A percentile compares a stretch with the other conserved stretches of the same genome.
phyloP scores from a whole-genome alignment of 2,329 filamentous ascomycete genomes.

The Trichophyton verrucosum region DNA sequence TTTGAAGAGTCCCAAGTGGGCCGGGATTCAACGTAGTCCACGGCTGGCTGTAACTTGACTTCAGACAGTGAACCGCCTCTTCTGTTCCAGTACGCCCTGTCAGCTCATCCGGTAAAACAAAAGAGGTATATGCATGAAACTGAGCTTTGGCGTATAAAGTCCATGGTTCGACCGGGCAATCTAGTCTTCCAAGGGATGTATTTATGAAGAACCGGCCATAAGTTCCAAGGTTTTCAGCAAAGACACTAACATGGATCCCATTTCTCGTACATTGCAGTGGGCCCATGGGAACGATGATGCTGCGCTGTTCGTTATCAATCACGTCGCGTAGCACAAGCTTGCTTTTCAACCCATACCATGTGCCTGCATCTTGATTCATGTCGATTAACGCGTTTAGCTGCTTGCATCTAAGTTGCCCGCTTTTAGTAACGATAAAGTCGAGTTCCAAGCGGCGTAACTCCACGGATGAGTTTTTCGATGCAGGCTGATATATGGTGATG shows the following conservation, averaged over 20 bases:
- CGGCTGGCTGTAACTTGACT: constrained; percentile 9
- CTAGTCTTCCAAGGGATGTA: constrained; percentile 36
- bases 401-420: constrained; percentile 31
- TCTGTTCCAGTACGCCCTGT: constrained; percentile 19
- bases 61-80: constrained; percentile 13
- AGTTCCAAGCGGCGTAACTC: constrained; percentile 39
- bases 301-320: constrained; percentile 16
- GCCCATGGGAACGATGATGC: constrained; percentile 32
- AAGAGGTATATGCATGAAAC: constrained; percentile 25
- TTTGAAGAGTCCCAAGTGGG: constrained; percentile 4
- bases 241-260: constrained; percentile 26
- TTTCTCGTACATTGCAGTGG: constrained; percentile 12
- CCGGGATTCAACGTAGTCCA: constrained; percentile 8
- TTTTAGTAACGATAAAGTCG: constrained; percentile 31
- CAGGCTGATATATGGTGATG: constrained; percentile 40
- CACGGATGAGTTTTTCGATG: constrained; percentile 22
- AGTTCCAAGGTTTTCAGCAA: constrained; percentile 19
- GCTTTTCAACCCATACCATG: constrained; percentile 39
- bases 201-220: constrained; percentile 41
- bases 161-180: constrained; percentile 24
- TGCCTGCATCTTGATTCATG: constrained; percentile 33
- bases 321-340: constrained; percentile 36
- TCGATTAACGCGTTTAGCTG: constrained; percentile 43
- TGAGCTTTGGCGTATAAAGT: constrained; percentile 12
- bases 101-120: constrained; percentile 19